These are phyloP conservation scores for Aspergillus proliferans DNA, from an alignment of 2,329 filamentous ascomycete genomes.

Conservation along the genomic window DNA sequence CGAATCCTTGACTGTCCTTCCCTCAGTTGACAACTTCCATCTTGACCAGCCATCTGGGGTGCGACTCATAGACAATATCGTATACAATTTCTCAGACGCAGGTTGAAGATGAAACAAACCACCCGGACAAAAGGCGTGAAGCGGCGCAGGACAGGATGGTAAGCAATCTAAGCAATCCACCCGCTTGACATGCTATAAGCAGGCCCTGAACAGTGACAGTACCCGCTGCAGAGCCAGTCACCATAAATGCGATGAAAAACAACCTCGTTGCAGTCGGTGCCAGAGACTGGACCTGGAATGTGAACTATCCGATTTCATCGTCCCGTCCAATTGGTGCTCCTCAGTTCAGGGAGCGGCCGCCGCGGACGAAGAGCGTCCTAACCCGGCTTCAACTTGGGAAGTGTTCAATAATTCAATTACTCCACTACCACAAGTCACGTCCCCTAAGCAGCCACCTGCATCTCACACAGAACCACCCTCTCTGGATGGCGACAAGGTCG, in stretches of 20 bases:
- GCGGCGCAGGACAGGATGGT: not conserved
- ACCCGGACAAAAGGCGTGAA: no score
- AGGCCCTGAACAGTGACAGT: not conserved
- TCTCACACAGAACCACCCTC: not conserved
- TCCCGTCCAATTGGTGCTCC: not conserved
- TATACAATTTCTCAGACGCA: no score
- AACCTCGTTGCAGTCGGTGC: not conserved
- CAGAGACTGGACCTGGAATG: not conserved
- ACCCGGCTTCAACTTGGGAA: not conserved
- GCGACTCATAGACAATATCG: no score
- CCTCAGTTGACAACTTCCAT: no score
- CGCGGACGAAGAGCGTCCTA: not conserved
- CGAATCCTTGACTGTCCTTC: no score
- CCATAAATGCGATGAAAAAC: not conserved
- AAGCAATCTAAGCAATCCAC: not conserved
- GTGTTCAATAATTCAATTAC: not conserved
- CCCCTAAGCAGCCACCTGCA: not conserved
- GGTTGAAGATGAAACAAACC: no score
- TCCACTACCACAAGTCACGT: not conserved
- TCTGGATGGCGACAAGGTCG: not conserved
- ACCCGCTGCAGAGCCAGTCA: not conserved
- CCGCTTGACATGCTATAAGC: not conserved
- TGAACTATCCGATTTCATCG: not conserved
- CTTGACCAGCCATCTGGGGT: no score
- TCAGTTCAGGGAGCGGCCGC: not conserved